A percentile compares a stretch with the other conserved stretches of the same genome.
Evolutionary conservation across 2,329 filamentous ascomycete genomes (phyloP).

Genomic region (Arachnomyces sp.): DNA sequence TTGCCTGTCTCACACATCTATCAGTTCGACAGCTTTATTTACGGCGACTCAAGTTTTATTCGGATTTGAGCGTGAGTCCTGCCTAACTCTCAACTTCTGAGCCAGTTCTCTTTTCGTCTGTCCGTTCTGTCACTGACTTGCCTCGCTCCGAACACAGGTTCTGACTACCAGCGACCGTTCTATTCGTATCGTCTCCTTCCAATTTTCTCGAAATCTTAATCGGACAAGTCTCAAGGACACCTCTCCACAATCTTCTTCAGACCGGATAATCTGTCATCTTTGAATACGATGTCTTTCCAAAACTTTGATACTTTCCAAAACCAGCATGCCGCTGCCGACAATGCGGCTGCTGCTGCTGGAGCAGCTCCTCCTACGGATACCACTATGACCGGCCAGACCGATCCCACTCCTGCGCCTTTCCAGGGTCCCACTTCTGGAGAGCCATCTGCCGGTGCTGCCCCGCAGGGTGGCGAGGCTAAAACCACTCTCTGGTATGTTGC

Average conservation of each 20-base stretch:
- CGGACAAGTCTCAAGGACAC: slow-evolving; percentile 5
- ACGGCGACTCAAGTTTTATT: not conserved
- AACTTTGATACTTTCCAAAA: slow-evolving; percentile 58
- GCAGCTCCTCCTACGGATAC: slow-evolving; percentile 44
- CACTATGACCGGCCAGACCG: slow-evolving; percentile 51
- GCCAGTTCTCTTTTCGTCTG: slow-evolving; percentile 1
- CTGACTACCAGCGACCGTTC: slow-evolving; percentile 2
- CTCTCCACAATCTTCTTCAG: slow-evolving; percentile 14
- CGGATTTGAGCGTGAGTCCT: slow-evolving; percentile 1
- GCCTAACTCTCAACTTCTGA: not conserved
- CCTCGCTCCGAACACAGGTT: slow-evolving; percentile 1
- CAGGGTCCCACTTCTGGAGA: slow-evolving; percentile 41
- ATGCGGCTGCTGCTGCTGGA: slow-evolving; percentile 41
- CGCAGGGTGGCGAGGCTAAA: slow-evolving; percentile 46
- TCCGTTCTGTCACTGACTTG: not conserved
- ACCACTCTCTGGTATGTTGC: slow-evolving; percentile 48
- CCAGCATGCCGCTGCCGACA: slow-evolving; percentile 50
- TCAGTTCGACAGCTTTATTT: slow-evolving; percentile 1
- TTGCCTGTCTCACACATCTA: not conserved
- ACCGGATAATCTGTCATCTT: slow-evolving; percentile 7
- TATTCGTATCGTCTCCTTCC: slow-evolving; percentile 1
- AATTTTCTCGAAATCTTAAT: slow-evolving; percentile 3
- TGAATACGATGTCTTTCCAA: slow-evolving; percentile 54
- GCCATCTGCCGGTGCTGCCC: slow-evolving; percentile 37
- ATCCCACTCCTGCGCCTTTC: slow-evolving; percentile 46